Evolutionary conservation across 805 yeast genomes (phyloP).

Genomic region (Zygotorulaspora florentina): DNA sequence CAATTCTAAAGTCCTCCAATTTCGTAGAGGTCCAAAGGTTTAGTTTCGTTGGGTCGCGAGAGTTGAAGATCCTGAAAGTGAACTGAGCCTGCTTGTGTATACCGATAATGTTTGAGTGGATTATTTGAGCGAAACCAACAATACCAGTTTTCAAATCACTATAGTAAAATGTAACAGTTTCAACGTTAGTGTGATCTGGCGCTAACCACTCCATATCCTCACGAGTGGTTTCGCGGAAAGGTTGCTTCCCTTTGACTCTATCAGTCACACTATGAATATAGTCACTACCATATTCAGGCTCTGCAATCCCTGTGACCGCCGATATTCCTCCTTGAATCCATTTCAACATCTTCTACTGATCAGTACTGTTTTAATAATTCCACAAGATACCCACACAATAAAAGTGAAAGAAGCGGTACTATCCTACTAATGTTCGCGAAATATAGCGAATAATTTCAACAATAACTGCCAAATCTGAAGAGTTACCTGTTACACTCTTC

Average conservation of each 20-base stretch:
- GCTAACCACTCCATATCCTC: slow-evolving; percentile 71
- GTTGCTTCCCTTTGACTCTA: slow-evolving; percentile 50
- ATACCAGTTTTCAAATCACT: slow-evolving; percentile 56
- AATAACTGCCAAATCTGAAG: too few species aligned
- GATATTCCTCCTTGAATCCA: slow-evolving; percentile 84
- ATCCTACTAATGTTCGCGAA: neutral
- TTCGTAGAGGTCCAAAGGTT: slow-evolving; percentile 87
- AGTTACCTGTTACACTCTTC: too few species aligned
- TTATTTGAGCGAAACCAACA: slow-evolving; percentile 88
- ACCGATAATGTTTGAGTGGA: slow-evolving; percentile 89
- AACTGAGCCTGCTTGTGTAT: slow-evolving; percentile 88
- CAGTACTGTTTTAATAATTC: neutral
- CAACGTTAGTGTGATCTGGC: slow-evolving; percentile 85
- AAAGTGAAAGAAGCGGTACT: neutral
- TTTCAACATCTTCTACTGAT: slow-evolving; percentile 49
- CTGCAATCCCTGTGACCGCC: slow-evolving; percentile 96
- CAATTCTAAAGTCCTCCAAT: slow-evolving; percentile 68
- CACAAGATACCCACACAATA: too few species aligned
- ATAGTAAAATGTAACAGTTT: slow-evolving; percentile 91
- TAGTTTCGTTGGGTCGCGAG: slow-evolving; percentile 24
- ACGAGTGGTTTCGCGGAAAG: slow-evolving; percentile 54
- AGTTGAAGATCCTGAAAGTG: slow-evolving; percentile 71
- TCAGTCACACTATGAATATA: slow-evolving; percentile 83
- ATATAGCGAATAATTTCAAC: too few species aligned
- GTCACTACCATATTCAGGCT: slow-evolving; percentile 92